These are phyloP conservation scores for Jacaranda copaia DNA, from an alignment of 257 asterid genomes.

Conservation along the genomic window DNA sequence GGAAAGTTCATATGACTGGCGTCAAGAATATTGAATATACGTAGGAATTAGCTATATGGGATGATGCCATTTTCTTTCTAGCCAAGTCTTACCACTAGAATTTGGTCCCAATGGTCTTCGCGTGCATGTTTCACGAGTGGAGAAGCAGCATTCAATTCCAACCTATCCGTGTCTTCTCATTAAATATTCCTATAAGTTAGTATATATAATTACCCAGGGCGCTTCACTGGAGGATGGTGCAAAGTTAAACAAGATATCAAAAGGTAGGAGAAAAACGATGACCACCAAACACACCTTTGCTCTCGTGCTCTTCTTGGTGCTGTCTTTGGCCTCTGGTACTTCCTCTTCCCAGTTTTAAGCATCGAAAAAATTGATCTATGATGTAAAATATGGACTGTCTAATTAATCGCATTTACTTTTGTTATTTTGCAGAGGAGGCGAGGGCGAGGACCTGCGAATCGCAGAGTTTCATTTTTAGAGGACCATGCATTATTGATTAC, in stretches of 20 bases:
- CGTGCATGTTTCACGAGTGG: not conserved
- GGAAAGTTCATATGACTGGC: too few relatives aligned
- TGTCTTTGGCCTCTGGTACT: not conserved
- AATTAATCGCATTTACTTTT: too few relatives aligned
- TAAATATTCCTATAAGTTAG: not conserved
- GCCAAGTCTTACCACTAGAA: not conserved
- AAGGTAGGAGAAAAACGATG: not conserved
- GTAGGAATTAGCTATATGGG: not conserved
- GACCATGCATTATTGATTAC: not conserved
- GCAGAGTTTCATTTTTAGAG: constrained; percentile 27
- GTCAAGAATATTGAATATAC: not conserved
- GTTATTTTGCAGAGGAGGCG: constrained; percentile 15
- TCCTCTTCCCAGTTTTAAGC: too few relatives aligned
- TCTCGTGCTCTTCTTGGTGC: not conserved
- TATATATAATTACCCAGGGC: constrained; percentile 9
- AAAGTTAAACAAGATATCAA: not conserved
- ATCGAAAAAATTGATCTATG: too few relatives aligned
- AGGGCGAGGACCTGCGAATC: constrained; percentile 44
- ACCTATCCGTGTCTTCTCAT: not conserved
- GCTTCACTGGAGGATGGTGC: not conserved
- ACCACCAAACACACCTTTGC: not conserved
- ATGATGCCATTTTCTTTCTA: not conserved
- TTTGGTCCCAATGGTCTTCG: too few relatives aligned
- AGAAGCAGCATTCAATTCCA: constrained; percentile 1
- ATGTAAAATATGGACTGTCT: too few relatives aligned